These are phyloP conservation scores for Crithidia bombi DNA, from an alignment of 208 protist species.

Conservation along the genomic window DNA sequence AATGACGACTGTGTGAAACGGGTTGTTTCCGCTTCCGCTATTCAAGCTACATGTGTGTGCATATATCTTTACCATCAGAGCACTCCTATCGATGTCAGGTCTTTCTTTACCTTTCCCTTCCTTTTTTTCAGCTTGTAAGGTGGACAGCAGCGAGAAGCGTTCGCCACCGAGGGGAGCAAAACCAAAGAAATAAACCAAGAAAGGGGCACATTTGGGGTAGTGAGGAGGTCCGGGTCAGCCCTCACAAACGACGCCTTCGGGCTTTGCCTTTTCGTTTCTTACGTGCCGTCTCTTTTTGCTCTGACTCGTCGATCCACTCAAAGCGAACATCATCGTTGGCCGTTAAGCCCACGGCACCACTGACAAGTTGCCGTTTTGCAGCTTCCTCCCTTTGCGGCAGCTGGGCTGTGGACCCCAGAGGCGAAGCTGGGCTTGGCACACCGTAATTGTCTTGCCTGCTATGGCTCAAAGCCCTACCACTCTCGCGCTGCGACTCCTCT, in stretches of 20 bases:
- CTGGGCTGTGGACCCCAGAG: background rate
- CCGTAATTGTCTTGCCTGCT: background rate
- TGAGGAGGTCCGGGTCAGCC: no score
- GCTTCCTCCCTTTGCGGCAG: background rate
- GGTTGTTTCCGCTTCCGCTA: no score
- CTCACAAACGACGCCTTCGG: background rate
- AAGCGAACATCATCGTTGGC: background rate
- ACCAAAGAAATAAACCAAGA: background rate
- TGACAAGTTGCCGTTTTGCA: background rate
- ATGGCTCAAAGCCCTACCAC: no score
- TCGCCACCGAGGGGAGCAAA: background rate
- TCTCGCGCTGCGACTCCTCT: constrained; percentile 21
- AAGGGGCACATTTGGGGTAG: no score
- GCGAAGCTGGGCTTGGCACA: background rate
- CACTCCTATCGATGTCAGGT: no score
- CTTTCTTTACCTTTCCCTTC: no score
- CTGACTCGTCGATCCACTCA: constrained; percentile 19
- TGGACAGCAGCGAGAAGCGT: no score
- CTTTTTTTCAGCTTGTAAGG: background rate
- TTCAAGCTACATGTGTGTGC: no score
- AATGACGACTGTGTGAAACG: no score
- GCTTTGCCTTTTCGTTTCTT: constrained; percentile 11
- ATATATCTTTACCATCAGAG: no score
- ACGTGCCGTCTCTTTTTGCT: constrained; percentile 6
- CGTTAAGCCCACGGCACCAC: background rate